These are phyloP conservation scores for Metschnikowia anglica DNA, from an alignment of 805 yeast species.

Conservation along the genomic window DNA sequence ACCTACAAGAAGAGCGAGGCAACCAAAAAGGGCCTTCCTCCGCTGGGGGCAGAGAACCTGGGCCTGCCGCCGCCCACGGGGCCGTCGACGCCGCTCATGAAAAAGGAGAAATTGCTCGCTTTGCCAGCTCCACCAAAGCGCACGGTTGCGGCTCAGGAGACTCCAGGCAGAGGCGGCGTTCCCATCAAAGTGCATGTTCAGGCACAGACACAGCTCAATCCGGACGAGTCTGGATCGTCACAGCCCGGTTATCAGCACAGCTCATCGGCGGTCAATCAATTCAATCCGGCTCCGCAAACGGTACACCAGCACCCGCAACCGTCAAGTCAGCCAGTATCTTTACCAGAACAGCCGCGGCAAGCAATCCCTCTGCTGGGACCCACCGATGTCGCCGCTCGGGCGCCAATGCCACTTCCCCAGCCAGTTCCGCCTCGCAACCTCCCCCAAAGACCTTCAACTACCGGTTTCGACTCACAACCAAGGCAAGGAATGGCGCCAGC, in stretches of 20 bases:
- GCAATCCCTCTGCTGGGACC: not conserved
- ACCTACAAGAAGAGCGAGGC: conserved; percentile 47
- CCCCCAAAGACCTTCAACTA: not conserved
- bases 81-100: conserved; percentile 17
- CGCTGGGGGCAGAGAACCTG: conserved; percentile 2
- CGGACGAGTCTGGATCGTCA: not conserved
- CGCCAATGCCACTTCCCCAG: not conserved
- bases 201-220: not conserved
- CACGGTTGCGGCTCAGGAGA: conserved; percentile 8
- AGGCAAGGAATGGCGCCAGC: too few species aligned
- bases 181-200: not conserved
- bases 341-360: not conserved
- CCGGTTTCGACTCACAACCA: not conserved
- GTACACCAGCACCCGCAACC: not conserved
- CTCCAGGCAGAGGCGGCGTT: not conserved
- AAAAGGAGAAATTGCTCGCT: conserved; percentile 28
- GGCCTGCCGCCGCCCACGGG: conserved; percentile 4
- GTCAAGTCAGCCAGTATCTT: not conserved
- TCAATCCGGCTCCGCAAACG: not conserved
- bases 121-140: conserved; percentile 49
- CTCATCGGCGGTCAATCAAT: not conserved
- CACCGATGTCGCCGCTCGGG: not conserved
- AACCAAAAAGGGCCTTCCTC: conserved; percentile 24
- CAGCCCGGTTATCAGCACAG: not conserved
- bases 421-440: conserved; percentile 1